Evolutionary conservation across 2,329 filamentous ascomycete genomes (phyloP).

Genomic region (Trichoderma koningiopsis): DNA sequence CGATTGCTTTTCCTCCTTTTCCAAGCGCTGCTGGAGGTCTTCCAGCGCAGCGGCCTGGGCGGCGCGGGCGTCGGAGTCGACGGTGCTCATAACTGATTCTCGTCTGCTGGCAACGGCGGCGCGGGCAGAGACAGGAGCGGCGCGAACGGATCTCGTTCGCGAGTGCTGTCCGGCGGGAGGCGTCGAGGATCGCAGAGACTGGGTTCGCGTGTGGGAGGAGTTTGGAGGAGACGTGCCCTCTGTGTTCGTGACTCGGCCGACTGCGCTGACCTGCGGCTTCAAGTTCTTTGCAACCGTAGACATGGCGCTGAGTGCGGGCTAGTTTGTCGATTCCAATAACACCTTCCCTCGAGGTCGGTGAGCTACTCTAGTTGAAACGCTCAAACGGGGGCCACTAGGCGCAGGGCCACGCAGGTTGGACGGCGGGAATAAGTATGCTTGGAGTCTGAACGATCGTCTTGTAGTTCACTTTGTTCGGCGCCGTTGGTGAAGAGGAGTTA

Average conservation of each 20-base stretch:
- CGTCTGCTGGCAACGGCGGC: constrained; percentile 68
- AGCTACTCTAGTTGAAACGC: constrained; percentile 17
- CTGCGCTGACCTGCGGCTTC: constrained; percentile 53
- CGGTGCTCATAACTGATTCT: constrained; percentile 50
- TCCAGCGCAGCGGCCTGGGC: constrained; percentile 79
- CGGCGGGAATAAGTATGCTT: constrained; percentile 21
- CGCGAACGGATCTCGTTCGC: constrained; percentile 67
- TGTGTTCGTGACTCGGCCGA: constrained; percentile 48
- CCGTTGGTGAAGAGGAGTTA: constrained; percentile 22
- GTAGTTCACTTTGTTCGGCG: constrained; percentile 1
- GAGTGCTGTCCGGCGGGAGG: constrained; percentile 43
- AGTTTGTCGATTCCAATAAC: neutral
- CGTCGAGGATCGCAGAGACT: constrained; percentile 49
- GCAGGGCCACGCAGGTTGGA: constrained; percentile 11
- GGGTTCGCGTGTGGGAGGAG: constrained; percentile 44
- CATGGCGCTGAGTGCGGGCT: constrained; percentile 41
- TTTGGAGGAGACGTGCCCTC: constrained; percentile 40
- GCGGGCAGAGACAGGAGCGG: constrained; percentile 72
- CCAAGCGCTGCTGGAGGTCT: constrained; percentile 79
- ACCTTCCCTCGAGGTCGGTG: constrained; percentile 20
- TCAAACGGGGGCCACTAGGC: constrained; percentile 16
- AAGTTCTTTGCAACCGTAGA: constrained; percentile 51
- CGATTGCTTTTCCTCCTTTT: constrained; percentile 75
- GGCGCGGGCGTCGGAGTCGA: constrained; percentile 73
- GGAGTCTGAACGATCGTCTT: constrained; percentile 10